These are phyloP conservation scores for Trichoderma asperellum DNA, from an alignment of 2,329 filamentous ascomycete genomes.

Conservation along the genomic window DNA sequence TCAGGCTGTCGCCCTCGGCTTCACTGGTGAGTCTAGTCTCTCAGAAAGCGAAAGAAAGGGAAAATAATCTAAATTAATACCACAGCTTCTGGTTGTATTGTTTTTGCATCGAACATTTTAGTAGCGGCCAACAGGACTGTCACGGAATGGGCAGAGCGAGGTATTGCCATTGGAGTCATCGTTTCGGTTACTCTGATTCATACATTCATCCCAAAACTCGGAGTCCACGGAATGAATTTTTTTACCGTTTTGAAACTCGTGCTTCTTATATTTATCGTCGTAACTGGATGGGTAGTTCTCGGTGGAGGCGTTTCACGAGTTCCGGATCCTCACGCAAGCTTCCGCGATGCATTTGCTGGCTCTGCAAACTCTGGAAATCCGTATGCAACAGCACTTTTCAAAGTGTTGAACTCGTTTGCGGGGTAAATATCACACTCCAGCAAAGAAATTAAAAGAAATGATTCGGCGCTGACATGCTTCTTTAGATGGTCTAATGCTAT, in stretches of 20 bases:
- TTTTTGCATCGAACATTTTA: constrained; percentile 31
- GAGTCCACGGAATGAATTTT: constrained; percentile 32
- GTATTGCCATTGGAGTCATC: constrained; percentile 30
- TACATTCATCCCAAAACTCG: constrained; percentile 30
- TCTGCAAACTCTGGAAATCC: constrained; percentile 29
- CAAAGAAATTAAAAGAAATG: fast-evolving
- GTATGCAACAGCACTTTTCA: constrained; percentile 32
- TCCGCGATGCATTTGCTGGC: constrained; percentile 29
- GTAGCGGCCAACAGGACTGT: constrained; percentile 28
- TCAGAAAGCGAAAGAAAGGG: not conserved
- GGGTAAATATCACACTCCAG: constrained; percentile 16
- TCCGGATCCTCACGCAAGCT: constrained; percentile 30
- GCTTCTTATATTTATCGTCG: constrained; percentile 30
- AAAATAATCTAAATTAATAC: not conserved
- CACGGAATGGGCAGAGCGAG: constrained; percentile 31
- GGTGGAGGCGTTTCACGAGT: constrained; percentile 30
- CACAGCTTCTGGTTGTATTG: constrained; percentile 31
- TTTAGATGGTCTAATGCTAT: constrained; percentile 31
- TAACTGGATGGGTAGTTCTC: constrained; percentile 32
- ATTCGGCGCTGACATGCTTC: not conserved
- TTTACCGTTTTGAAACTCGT: constrained; percentile 31
- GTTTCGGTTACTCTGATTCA: constrained; percentile 28
- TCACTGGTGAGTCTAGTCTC: constrained; percentile 26
- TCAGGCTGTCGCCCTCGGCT: constrained; percentile 31
- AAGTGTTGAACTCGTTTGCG: constrained; percentile 31